Conservation (phyloP, 1,284 basidiomycete genomes). For the Cutaneotrichosporon cyanovorans region DNA sequence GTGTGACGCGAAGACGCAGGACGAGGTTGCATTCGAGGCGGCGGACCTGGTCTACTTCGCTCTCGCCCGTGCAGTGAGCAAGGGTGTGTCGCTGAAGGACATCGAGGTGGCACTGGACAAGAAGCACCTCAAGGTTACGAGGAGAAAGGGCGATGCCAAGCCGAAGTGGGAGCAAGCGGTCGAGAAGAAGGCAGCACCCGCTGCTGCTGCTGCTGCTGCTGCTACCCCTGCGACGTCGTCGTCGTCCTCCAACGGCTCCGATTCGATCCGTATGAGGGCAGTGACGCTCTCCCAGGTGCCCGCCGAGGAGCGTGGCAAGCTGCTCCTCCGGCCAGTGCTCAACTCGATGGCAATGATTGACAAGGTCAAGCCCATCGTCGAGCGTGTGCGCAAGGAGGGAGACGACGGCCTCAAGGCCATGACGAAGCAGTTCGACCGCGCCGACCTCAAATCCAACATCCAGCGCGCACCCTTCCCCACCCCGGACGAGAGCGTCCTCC, state of each 20-base stretch:
- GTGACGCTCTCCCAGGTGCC: slow-evolving; percentile 56
- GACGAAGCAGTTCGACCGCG: slow-evolving; percentile 87
- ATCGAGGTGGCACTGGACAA: slow-evolving; percentile 77
- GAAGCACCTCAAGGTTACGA: slow-evolving; percentile 80
- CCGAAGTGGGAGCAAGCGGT: slow-evolving; percentile 59
- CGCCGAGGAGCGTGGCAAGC: slow-evolving; percentile 55
- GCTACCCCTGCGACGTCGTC: slow-evolving; percentile 4
- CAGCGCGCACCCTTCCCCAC: slow-evolving; percentile 47
- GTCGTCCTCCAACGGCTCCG: slow-evolving; percentile 16
- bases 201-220: slow-evolving; percentile 27
- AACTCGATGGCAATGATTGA: slow-evolving; percentile 90
- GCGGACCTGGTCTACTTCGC: slow-evolving; percentile 95
- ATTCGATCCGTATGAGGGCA: slow-evolving; percentile 67
- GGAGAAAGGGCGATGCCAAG: slow-evolving; percentile 90
- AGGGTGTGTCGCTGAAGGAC: slow-evolving; percentile 76
- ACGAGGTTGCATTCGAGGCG: slow-evolving; percentile 91
- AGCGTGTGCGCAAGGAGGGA: slow-evolving; percentile 73
- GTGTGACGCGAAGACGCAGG: slow-evolving; percentile 69
- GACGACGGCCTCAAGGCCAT: slow-evolving; percentile 81
- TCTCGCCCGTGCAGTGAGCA: slow-evolving; percentile 73
- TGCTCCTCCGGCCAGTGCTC: slow-evolving; percentile 85
- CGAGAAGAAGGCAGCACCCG: slow-evolving; percentile 23
- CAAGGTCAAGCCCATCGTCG: slow-evolving; percentile 91
- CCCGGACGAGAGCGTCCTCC: slow-evolving; percentile 52
- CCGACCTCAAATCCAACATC: slow-evolving; percentile 49